A percentile compares a stretch with the other conserved stretches of the same genome.
Evolutionary conservation across 1,284 basidiomycete species (phyloP).

Genomic region (Cutaneotrichosporon arboriforme): DNA sequence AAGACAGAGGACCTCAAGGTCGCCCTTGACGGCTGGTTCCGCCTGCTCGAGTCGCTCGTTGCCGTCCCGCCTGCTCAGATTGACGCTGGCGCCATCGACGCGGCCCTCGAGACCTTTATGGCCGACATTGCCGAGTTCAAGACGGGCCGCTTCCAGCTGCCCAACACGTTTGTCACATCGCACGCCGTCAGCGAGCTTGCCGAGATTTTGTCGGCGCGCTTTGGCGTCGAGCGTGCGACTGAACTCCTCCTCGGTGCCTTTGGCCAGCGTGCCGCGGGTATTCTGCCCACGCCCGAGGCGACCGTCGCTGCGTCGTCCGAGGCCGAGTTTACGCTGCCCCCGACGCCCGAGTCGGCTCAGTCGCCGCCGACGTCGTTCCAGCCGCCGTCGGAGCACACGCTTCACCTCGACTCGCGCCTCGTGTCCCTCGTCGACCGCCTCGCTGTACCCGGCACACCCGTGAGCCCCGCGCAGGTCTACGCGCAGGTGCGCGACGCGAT

Average conservation of each 20-base stretch:
- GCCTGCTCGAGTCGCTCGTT: conserved; percentile 13
- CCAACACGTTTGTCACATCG: conserved; percentile 31
- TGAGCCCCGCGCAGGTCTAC: conserved; percentile 14
- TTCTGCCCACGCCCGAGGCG: conserved; percentile 16
- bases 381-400: conserved; percentile 14
- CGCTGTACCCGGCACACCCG: not conserved
- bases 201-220: conserved; percentile 15
- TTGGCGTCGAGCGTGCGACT: conserved; percentile 40
- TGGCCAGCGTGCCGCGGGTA: conserved; percentile 21
- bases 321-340: conserved; percentile 9
- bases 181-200: conserved; percentile 43
- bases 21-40: conserved; percentile 12
- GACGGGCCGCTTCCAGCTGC: conserved; percentile 25
- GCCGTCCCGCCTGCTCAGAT: conserved; percentile 5
- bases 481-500: conserved; percentile 12
- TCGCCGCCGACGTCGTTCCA: conserved; percentile 10
- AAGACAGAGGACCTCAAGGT: conserved; percentile 2
- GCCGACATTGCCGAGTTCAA: conserved; percentile 40
- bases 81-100: conserved; percentile 24
- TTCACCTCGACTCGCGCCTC: conserved; percentile 12
- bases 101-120: conserved; percentile 54
- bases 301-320: conserved; percentile 11
- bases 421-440: conserved; percentile 22
- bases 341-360: conserved; percentile 8
- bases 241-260: conserved; percentile 20